Evolutionary conservation across 805 yeast species (phyloP).

Genomic region (Wickerhamia fluorescens): DNA sequence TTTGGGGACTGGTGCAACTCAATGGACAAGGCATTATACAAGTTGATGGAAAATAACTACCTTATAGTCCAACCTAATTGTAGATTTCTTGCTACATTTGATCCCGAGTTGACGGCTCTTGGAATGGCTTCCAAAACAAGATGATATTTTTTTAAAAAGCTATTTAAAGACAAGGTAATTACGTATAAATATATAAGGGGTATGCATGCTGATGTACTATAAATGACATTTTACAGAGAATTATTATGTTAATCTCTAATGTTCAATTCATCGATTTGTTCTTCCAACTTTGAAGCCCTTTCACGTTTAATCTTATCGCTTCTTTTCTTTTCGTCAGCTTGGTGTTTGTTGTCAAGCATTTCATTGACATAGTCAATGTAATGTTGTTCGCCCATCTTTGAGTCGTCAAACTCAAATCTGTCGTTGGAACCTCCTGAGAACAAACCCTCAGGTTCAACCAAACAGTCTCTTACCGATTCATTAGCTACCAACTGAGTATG

Average conservation of each 20-base stretch:
- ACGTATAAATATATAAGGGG: too few relatives aligned
- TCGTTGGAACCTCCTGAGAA: slow-evolving; percentile 2
- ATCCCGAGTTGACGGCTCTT: slow-evolving; percentile 9
- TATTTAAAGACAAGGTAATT: too few relatives aligned
- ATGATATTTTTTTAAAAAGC: too few relatives aligned
- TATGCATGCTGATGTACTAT: too few relatives aligned
- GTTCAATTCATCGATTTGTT: slow-evolving; percentile 24
- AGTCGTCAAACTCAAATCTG: slow-evolving; percentile 4
- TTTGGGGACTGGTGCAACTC: slow-evolving; percentile 10
- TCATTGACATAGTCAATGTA: slow-evolving; percentile 6
- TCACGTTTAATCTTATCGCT: slow-evolving; percentile 31
- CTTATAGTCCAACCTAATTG: too few relatives aligned
- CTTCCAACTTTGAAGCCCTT: slow-evolving; percentile 26
- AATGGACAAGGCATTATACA: slow-evolving; percentile 9
- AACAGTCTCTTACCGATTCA: slow-evolving; percentile 25
- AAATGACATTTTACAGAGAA: too few relatives aligned
- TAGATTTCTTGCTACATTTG: slow-evolving; percentile 1
- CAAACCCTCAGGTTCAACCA: slow-evolving; percentile 22
- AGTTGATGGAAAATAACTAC: too few relatives aligned
- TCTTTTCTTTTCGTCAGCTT: slow-evolving; percentile 25
- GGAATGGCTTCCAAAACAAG: slow-evolving; percentile 15
- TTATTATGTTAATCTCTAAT: slow-evolving; percentile 8
- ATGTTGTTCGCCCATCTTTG: slow-evolving; percentile 4
- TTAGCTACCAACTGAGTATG: slow-evolving; percentile 41
- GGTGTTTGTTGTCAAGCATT: slow-evolving; percentile 5